Evolutionary conservation across 2,329 filamentous ascomycete genomes (phyloP), one percentile per base, ranked within the genome.

Genomic region (Ceratocystiopsis sp.): DNA sequence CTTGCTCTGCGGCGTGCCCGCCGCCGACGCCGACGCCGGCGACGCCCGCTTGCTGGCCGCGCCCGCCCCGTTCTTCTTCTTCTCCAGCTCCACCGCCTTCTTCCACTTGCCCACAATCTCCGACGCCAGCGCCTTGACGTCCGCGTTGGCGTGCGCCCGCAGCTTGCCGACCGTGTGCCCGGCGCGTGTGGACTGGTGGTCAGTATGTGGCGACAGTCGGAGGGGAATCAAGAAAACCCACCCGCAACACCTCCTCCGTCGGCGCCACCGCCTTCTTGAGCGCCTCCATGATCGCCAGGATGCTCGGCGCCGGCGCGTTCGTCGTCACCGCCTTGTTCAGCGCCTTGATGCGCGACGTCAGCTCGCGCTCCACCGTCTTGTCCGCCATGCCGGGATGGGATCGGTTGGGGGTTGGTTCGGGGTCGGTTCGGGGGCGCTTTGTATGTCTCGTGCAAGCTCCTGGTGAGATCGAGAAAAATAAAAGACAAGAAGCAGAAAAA

Each of bases 21-120:
- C 59, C 3, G 64, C 60, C 5, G 63, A 61, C 45, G 59, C 60
- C 45, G 59, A 57, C 12, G 61, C 59, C 3, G 64, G 60, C 4
- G 63, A 61, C 45, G 59, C 60, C 8, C 64, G 62, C 45, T 59
- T 58, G 44, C 57, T 56, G 53, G 64, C 66, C 9, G 25, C 25
- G 2, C 15, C 40, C 41, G 35, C 40, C 42, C 38, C 38, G 16
- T 37, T 29, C 45, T 61, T 61, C 52, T 64, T 64, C 37, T 77
- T 78, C 54, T 74, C 71, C 41, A 66, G 65, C 53, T 84, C 80
- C 41, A 93, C 81, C 36, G 80, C 75, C 54, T 78, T 77, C 65
- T 81, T 83, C 85, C 85, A 94, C 60, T 87, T 93, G 49, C 71
- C 73, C 42, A 98, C 86, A 45, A 96, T 81, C 55, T 87, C 83